phyloP scores from a whole-genome alignment of 129 eudicot genomes.

The Escallonia rubra region DNA sequence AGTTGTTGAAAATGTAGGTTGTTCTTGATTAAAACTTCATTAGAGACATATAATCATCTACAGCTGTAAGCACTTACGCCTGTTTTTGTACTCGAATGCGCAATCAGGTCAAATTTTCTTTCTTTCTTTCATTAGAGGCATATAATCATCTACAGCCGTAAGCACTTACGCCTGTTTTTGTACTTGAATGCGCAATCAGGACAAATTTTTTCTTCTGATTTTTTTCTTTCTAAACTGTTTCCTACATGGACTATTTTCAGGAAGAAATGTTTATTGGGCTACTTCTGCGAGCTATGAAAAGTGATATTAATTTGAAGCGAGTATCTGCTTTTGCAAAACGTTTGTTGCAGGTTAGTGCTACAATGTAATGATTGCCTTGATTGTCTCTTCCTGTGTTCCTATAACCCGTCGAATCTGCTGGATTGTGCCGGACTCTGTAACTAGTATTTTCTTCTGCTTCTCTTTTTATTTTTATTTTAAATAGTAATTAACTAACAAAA shows the following conservation, averaged over 20 bases:
- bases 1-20: too few relatives aligned
- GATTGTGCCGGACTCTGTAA: background rate
- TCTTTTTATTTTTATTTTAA: background rate
- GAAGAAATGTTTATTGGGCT: conserved; percentile 92
- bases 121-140: too few relatives aligned
- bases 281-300: conserved; percentile 82
- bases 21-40: too few relatives aligned
- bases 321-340: conserved; percentile 96
- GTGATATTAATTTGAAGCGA: conserved; percentile 77
- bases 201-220: background rate
- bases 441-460: conserved; percentile 1
- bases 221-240: conserved; percentile 1
- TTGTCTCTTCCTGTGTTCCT: background rate
- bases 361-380: conserved; percentile 1
- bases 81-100: too few relatives aligned
- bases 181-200: too few relatives aligned
- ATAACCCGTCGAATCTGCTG: background rate
- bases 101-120: too few relatives aligned
- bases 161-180: too few relatives aligned
- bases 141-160: too few relatives aligned
- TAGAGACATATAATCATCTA: too few relatives aligned
- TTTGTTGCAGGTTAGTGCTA: conserved; percentile 65
- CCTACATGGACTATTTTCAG: conserved; percentile 33
- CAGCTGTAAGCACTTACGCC: too few relatives aligned
- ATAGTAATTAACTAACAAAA: too few relatives aligned